Conservation (phyloP, 2,329 filamentous ascomycete genomes). For the Herpotrichia juniperi region DNA sequence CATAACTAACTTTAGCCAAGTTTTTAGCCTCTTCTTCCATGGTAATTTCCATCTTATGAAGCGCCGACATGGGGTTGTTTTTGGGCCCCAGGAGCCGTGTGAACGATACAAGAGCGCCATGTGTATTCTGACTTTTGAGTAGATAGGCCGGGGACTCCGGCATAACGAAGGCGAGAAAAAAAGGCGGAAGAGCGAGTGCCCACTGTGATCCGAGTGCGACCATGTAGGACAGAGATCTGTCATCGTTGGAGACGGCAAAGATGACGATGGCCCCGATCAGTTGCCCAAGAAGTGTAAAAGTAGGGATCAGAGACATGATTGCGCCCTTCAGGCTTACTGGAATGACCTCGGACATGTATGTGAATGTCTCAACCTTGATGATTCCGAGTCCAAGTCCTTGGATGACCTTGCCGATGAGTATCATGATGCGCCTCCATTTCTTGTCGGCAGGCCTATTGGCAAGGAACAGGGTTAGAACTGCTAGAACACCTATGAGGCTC, state of each 20-base stretch:
- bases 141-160: slow-evolving; percentile 59
- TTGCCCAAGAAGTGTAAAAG: slow-evolving; percentile 53
- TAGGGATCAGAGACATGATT: slow-evolving; percentile 52
- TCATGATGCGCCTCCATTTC: slow-evolving; percentile 42
- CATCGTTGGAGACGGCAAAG: slow-evolving; percentile 29
- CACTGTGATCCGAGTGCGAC: slow-evolving; percentile 50
- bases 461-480: slow-evolving; percentile 44
- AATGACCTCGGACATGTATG: slow-evolving; percentile 55
- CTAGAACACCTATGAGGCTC: slow-evolving; percentile 45
- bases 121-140: slow-evolving; percentile 44
- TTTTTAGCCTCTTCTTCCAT: slow-evolving; percentile 58
- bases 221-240: slow-evolving; percentile 35
- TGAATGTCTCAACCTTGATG: slow-evolving; percentile 50
- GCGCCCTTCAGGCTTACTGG: slow-evolving; percentile 52
- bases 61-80: slow-evolving; percentile 30
- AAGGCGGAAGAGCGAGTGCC: slow-evolving; percentile 44
- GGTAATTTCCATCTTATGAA: slow-evolving; percentile 44
- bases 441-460: slow-evolving; percentile 37
- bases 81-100: slow-evolving; percentile 53
- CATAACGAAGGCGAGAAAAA: slow-evolving; percentile 50
- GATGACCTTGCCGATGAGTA: slow-evolving; percentile 51
- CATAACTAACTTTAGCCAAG: slow-evolving; percentile 35
- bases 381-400: slow-evolving; percentile 52
- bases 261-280: slow-evolving; percentile 52
- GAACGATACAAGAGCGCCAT: slow-evolving; percentile 51